Percentiles rank a stretch among this genome's conserved stretches.
phyloP scores from a whole-genome alignment of 2,329 filamentous ascomycete species.

The Talaromyces albobiverticillius region DNA sequence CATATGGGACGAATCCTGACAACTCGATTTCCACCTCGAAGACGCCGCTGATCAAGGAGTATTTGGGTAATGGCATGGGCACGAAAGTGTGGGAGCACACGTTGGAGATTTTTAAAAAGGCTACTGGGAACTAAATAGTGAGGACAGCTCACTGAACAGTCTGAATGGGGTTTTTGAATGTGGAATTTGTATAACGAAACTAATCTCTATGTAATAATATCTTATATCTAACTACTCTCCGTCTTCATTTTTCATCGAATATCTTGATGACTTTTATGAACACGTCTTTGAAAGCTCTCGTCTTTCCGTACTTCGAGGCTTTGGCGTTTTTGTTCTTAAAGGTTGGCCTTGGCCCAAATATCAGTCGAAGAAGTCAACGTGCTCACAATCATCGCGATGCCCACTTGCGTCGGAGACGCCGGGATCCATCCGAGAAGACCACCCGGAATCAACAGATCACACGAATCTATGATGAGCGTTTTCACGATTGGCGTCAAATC shows the following conservation, averaged over 20 bases:
- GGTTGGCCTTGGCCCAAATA: slow-evolving; percentile 51
- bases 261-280: neutral
- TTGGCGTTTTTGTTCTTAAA: neutral
- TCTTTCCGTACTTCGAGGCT: too few species aligned
- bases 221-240: too few species aligned
- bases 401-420: slow-evolving; percentile 52
- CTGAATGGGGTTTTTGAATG: neutral
- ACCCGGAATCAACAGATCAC: slow-evolving; percentile 64
- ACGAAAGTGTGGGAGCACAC: slow-evolving; percentile 24
- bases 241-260: neutral
- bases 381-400: slow-evolving; percentile 58
- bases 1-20: slow-evolving; percentile 20
- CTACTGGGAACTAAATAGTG: too few species aligned
- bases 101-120: slow-evolving; percentile 17
- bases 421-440: slow-evolving; percentile 60
- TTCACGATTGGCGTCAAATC: slow-evolving; percentile 37
- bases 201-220: too few species aligned
- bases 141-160: too few species aligned
- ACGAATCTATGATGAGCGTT: slow-evolving; percentile 54
- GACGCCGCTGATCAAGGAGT: slow-evolving; percentile 15
- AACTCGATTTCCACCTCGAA: slow-evolving; percentile 15
- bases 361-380: slow-evolving; percentile 60
- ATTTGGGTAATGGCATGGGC: slow-evolving; percentile 15
- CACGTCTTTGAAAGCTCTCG: too few species aligned
- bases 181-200: neutral